Conservation (phyloP, 2,329 filamentous ascomycete species). For the Keithomyces neogunnii region DNA sequence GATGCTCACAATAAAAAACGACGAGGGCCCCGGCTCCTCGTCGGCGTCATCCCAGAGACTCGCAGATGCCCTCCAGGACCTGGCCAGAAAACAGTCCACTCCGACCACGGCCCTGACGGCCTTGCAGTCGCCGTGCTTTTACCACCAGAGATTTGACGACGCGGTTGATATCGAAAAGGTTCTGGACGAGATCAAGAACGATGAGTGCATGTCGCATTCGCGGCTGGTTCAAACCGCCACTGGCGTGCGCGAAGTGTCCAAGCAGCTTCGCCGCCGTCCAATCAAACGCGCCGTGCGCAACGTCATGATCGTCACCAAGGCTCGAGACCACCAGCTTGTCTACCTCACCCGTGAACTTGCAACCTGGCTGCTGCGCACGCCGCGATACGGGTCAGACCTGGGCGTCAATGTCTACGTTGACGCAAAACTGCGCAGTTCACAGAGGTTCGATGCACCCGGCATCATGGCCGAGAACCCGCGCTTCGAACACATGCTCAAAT, state of each 20-base stretch:
- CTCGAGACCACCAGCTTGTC: constrained; percentile 88
- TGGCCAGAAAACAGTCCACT: constrained; percentile 33
- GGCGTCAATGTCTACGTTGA: constrained; percentile 98
- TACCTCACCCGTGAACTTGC: constrained; percentile 80
- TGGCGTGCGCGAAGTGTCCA: constrained; percentile 88
- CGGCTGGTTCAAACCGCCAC: constrained; percentile 92
- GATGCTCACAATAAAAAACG: constrained; percentile 42
- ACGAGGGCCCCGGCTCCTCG: constrained; percentile 29
- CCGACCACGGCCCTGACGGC: constrained; percentile 42
- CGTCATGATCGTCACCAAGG: constrained; percentile 98
- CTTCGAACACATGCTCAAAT: constrained; percentile 78
- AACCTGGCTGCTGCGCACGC: constrained; percentile 79
- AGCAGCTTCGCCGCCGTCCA: constrained; percentile 85
- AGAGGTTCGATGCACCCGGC: constrained; percentile 71
- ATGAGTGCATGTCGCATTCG: constrained; percentile 88
- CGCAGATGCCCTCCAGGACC: constrained; percentile 49
- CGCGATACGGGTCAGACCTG: constrained; percentile 80
- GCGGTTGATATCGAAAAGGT: constrained; percentile 93
- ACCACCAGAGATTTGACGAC: constrained; percentile 94
- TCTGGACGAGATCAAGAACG: constrained; percentile 83
- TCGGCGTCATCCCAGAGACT: constrained; percentile 51
- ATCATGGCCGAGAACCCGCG: constrained; percentile 66
- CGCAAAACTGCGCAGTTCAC: constrained; percentile 80
- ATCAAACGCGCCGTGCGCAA: constrained; percentile 87
- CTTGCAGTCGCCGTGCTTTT: constrained; percentile 91